These are phyloP conservation scores for Apocynum venetum DNA, from an alignment of 257 asterid genomes.

Conservation along the genomic window DNA sequence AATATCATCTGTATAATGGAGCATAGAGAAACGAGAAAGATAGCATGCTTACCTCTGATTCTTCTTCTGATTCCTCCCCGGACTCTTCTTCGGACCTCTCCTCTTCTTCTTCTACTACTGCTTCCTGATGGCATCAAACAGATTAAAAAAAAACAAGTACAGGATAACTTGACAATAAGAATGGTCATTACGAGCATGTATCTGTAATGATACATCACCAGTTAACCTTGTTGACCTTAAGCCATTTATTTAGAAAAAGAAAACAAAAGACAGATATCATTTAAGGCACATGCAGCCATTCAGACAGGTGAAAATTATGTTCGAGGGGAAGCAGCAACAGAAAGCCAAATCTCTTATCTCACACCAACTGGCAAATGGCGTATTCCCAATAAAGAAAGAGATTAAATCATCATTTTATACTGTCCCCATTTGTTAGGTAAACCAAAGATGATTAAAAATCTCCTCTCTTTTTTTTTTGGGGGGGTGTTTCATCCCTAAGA, in stretches of 20 bases:
- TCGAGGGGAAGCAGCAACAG: neutral
- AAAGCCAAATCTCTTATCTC: neutral
- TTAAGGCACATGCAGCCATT: neutral
- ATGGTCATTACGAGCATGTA: neutral
- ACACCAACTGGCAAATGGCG: too few species aligned
- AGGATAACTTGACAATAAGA: neutral
- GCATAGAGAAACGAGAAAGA: neutral
- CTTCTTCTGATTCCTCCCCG: slow-evolving; percentile 71
- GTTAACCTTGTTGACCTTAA: neutral
- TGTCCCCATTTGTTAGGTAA: too few species aligned
- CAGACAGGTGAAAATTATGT: neutral
- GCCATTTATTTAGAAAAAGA: neutral
- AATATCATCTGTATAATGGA: neutral
- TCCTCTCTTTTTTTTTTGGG: too few species aligned
- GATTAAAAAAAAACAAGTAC: neutral
- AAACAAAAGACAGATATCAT: neutral
- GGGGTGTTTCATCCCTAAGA: too few species aligned
- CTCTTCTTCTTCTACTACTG: slow-evolving; percentile 56
- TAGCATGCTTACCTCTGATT: slow-evolving; percentile 46
- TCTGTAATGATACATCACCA: neutral
- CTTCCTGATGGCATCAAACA: slow-evolving; percentile 45
- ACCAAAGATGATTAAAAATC: too few species aligned
- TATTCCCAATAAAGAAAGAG: too few species aligned
- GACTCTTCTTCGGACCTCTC: slow-evolving; percentile 70
- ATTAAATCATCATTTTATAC: neutral